Evolutionary conservation across 2,329 filamentous ascomycete genomes (phyloP), one percentile per base, ranked within the genome.

Genomic region (Alternaria dauci): DNA sequence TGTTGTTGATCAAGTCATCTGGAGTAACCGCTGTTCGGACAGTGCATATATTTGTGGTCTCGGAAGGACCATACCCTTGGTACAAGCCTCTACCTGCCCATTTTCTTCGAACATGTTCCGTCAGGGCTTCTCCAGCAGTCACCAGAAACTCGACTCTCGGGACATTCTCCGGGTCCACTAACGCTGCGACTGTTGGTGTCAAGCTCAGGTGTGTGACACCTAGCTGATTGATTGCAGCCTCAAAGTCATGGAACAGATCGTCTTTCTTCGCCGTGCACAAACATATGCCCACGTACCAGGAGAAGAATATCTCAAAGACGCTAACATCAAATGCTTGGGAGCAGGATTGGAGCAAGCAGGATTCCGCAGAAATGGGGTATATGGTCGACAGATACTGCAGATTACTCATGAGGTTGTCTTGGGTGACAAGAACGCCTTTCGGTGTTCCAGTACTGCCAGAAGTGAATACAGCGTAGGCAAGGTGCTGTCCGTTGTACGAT

Each of bases 231-330:
- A 96, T 91, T 0, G 88, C 83, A 20, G 80, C 76, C 74, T 93
- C 91, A 8, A 96, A 81, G 68, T 96, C 88, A 39, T 83, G 83
- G 69, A 94, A 92, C 0, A 96, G 79, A 2, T 87, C 85, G 68
- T 95, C 91, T 67, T 94, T 93, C 0, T 83, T 86, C 0, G 88
- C 90, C 2, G 91, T 87, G 72, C 91, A 96, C 12, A 97, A 82
- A 61, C 89, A 91, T 82, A 94, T 92, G 4, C 92, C 92, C 34
- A 85, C 84, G 47, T 86, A 86, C 90, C 93, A 96, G 0, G 92
- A 83, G 69, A 92, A 96, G 75, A 96, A 94, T 14, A 96, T 94
- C 71, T 96, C 93, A 73, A 96, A 96, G 0, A 96, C 91, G 0
- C 92, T 96, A 2, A 96, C 85, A 71, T 96, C 92, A 72, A 96